phyloP scores from a whole-genome alignment of 805 yeast genomes.

The Kazachstania psychrophila region DNA sequence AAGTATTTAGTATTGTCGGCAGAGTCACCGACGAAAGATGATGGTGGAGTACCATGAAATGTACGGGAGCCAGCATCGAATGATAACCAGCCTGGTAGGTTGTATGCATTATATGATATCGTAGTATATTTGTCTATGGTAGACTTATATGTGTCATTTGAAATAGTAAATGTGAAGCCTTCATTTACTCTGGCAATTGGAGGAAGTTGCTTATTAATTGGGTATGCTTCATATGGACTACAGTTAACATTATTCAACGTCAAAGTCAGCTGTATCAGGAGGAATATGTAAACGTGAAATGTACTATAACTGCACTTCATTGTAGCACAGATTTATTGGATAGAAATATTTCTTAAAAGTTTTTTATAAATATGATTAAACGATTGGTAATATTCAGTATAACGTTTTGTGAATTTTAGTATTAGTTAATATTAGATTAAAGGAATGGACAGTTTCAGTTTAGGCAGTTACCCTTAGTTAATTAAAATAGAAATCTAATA shows the following conservation, averaged over 20 bases:
- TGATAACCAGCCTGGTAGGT: constrained; percentile 69
- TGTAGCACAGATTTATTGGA: too few species aligned
- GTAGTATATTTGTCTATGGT: constrained; percentile 32
- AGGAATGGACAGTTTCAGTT: too few species aligned
- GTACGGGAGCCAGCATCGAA: constrained; percentile 56
- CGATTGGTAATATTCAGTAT: too few species aligned
- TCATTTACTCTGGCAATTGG: constrained; percentile 70
- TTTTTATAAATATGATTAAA: too few species aligned
- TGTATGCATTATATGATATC: constrained; percentile 46
- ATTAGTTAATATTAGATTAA: too few species aligned
- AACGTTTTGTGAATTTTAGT: too few species aligned
- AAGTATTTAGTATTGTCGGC: constrained; percentile 39
- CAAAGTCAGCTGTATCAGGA: not conserved
- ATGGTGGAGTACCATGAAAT: constrained; percentile 58
- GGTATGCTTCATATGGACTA: constrained; percentile 27
- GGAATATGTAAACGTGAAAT: not conserved
- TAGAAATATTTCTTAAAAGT: too few species aligned
- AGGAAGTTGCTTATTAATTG: constrained; percentile 61
- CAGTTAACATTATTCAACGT: not conserved
- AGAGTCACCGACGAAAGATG: constrained; percentile 14
- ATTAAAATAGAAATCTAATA: too few species aligned
- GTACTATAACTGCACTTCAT: not conserved
- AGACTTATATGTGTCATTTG: constrained; percentile 57
- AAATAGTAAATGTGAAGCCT: constrained; percentile 54
- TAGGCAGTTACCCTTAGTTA: too few species aligned